Base-by-base conservation (phyloP, 1,284 basidiomycete genomes). In the Coniferiporia weirii region DNA sequence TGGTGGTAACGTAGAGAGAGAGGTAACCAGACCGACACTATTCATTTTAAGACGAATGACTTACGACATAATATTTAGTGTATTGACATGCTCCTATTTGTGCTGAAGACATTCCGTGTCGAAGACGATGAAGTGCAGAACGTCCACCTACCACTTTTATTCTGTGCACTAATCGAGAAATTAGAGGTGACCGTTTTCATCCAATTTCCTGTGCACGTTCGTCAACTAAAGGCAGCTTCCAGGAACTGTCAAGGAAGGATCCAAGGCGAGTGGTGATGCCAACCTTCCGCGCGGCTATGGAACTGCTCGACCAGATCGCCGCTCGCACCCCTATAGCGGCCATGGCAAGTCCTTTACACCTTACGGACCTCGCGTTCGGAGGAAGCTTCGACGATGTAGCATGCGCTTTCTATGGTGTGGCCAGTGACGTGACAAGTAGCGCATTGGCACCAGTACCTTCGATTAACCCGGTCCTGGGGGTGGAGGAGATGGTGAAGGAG, bases 101-200 rank as follows among this genome's bases (percentile, higher is more conserved):
- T 93, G 45, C 73, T 95, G 22, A 77, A 76, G 46, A 82, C 81
- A 1, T 91, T 94, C 67, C 78, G 83, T 8, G 68, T 76, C 7
- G 89, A 91, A 66, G 93, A 95, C 64, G 91, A 94, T 60, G 93
- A 95, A 69, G 83, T 88, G 13, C 83, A 83, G 67, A 81, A 77
- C 13, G 77, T 95, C 36, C 93, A 97, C 70, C 76, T 95, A 1
- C 94, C 94, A 0, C 72, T 92, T 38, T 76, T 90, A 13, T 87
- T 92, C 62, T 75, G 82, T 5, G 83, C 82, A 10, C 73, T 90
- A 48, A 68, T 85, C 44, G 87, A 92, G 63, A 67, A 80, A 7
- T 64, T 90, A 36, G 74, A 81, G 64, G 89, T 90, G 70, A 27
- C 27, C 27, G 67, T 77, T 64, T n/a, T 32, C 34, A 22, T 43